Base-by-base conservation (phyloP, 2,329 filamentous ascomycete genomes). In the Aspergillus pseudotamarii region DNA sequence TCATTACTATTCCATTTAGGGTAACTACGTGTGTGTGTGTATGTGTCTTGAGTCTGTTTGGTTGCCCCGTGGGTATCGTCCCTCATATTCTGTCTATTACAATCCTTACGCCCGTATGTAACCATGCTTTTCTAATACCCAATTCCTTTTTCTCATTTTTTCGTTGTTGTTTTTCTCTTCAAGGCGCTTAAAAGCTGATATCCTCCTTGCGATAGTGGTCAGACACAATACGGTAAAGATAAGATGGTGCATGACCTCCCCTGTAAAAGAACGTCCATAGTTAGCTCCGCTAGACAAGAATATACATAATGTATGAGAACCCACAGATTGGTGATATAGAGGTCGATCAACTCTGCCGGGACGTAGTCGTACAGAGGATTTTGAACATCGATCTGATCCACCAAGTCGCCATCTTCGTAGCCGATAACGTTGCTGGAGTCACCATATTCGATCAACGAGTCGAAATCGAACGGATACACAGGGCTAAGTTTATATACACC, bases 401-500 rank as follows among this genome's bases (percentile, higher is more conserved):
- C 89, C 70, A 97, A 85, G 45, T 88, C 84, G 6, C 92, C 93
- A 66, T 97, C 90, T 23, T 91, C 87, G 74, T 92, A 97, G 45
- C 84, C 85, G 50, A 95, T 87, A 61, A 93, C 89, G 68, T 86
- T 90, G 59, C 90, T 89, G 1, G 93, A 88, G 75, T 94, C 89
- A 19, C 93, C 94, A 80, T 93, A 93, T 79, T 97, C 94, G 63
- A 97, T 91, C 64, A 96, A 81, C 5, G 89, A 88, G 67, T 93
- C 90, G 59, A 91, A 89, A 71, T 95, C 89, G 71, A 93, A 94
- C 1, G 93, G 91, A 72, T 93, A 94, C 63, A 96, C 89, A 0
- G 95, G 94, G 69, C 92, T 96, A 60, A 99, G 86, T 79, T 96
- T 96, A 83, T 97, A 98, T 23, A 98, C 90, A 36, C 93, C 94